Conservation (phyloP, 495 filamentous ascomycete genomes). For the Penicillium goetzii region DNA sequence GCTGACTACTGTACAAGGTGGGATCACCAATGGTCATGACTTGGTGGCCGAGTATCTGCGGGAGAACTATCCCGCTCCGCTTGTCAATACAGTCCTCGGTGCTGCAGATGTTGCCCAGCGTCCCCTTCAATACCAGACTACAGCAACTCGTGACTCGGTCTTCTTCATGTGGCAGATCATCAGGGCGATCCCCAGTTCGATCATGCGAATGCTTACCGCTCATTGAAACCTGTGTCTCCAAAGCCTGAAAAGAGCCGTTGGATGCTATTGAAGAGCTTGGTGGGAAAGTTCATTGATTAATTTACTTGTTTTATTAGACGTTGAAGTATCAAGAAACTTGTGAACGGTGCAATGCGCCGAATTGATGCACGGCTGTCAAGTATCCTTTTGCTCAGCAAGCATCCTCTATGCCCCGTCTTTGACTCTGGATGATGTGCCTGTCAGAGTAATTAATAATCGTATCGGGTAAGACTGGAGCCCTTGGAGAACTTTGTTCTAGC, state of each 20-base stretch:
- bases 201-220: constrained; percentile 11
- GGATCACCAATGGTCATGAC: constrained; percentile 67
- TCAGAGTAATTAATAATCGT: background rate
- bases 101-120: constrained; percentile 57
- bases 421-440: background rate
- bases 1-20: constrained; percentile 40
- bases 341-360: background rate
- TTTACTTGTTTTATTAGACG: background rate
- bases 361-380: background rate
- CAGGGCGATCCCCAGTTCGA: constrained; percentile 19
- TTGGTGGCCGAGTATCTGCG: constrained; percentile 59
- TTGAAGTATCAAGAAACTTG: background rate
- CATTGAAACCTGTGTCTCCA: background rate
- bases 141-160: constrained; percentile 12
- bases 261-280: background rate
- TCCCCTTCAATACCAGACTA: constrained; percentile 42
- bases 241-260: background rate
- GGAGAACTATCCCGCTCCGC: constrained; percentile 47
- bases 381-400: background rate
- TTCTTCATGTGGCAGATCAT: constrained; percentile 27
- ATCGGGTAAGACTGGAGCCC: background rate
- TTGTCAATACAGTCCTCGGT: constrained; percentile 52
- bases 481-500: background rate
- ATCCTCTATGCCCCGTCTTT: background rate
- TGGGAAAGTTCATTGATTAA: background rate